Percentiles rank a stretch among this genome's conserved stretches.
Evolutionary conservation across 225 moss, liverwort and hornwort genomes (phyloP).

Genomic region (Asterella californica): DNA sequence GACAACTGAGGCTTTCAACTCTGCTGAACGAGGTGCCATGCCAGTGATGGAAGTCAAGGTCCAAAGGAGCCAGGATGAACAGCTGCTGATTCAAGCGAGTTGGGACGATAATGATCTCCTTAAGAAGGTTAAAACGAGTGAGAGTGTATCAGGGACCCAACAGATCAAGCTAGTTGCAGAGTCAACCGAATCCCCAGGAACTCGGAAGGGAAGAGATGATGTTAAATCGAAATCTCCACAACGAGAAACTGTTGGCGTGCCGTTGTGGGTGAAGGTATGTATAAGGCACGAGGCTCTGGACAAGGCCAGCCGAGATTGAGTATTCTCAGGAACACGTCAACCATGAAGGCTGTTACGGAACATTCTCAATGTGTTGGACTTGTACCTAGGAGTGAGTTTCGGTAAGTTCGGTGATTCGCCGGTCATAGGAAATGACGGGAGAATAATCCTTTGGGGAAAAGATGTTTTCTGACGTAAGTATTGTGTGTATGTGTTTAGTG

Average conservation of each 20-base stretch:
- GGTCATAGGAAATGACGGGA: not conserved
- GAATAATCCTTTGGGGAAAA: not conserved
- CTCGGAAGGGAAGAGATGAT: slow-evolving; percentile 9
- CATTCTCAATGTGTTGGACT: not conserved
- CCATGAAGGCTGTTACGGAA: not conserved
- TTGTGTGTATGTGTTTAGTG: slow-evolving; percentile 51
- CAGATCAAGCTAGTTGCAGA: not conserved
- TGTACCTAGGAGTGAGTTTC: not conserved
- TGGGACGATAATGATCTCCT: not conserved
- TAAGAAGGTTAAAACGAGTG: not conserved
- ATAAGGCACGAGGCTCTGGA: not conserved
- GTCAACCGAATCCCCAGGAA: not conserved
- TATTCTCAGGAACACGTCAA: not conserved
- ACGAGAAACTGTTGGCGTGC: slow-evolving; percentile 18
- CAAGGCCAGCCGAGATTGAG: not conserved
- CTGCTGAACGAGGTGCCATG: not conserved
- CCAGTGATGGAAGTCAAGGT: not conserved
- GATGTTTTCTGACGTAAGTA: not conserved
- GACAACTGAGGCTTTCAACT: not conserved
- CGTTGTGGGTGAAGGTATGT: slow-evolving; percentile 45
- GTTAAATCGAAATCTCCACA: slow-evolving; percentile 4
- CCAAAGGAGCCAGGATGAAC: not conserved
- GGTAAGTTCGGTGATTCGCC: not conserved
- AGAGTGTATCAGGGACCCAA: not conserved
- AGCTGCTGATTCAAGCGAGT: not conserved